Percentiles rank a stretch among this genome's conserved stretches.
Evolutionary conservation across 116 monocot species (phyloP).

Genomic region (Phalaenopsis hybrid): DNA sequence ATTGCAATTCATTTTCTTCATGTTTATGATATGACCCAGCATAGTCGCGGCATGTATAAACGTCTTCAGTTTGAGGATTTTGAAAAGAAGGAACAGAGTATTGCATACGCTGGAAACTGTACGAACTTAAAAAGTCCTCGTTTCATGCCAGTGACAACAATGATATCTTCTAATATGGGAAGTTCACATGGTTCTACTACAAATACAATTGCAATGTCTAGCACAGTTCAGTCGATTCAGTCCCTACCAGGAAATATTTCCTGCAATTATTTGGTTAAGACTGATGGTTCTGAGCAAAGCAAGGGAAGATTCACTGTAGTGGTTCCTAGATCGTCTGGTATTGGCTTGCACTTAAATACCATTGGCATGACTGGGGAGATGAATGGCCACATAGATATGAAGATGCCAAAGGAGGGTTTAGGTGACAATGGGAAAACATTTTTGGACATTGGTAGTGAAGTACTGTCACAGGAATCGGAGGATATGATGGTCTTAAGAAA

Average conservation of each 20-base stretch:
- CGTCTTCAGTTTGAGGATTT: conserved; percentile 53
- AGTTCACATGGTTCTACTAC: conserved; percentile 18
- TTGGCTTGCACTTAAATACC: conserved; percentile 67
- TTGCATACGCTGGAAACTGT: neutral
- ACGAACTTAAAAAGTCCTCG: neutral
- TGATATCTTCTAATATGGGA: conserved; percentile 11
- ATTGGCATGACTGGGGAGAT: conserved; percentile 19
- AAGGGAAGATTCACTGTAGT: conserved; percentile 12
- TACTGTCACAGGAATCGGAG: neutral
- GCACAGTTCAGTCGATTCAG: conserved; percentile 1
- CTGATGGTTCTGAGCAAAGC: conserved; percentile 9
- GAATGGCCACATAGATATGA: conserved; percentile 8
- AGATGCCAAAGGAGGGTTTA: conserved; percentile 12
- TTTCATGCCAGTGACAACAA: conserved; percentile 8
- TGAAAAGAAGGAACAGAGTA: conserved; percentile 13
- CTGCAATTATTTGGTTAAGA: conserved; percentile 1
- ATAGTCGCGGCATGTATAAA: conserved; percentile 51
- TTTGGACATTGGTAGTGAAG: conserved; percentile 4
- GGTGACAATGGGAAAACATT: neutral
- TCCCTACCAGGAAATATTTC: conserved; percentile 10
- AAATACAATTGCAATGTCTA: conserved; percentile 14
- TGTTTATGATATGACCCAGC: conserved; percentile 29
- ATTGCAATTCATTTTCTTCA: neutral
- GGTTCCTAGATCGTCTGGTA: conserved; percentile 37
- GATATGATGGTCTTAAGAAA: neutral